Evolutionary conservation across 75 land plant species (phyloP).

Genomic region (Sequoia sempervirens): DNA sequence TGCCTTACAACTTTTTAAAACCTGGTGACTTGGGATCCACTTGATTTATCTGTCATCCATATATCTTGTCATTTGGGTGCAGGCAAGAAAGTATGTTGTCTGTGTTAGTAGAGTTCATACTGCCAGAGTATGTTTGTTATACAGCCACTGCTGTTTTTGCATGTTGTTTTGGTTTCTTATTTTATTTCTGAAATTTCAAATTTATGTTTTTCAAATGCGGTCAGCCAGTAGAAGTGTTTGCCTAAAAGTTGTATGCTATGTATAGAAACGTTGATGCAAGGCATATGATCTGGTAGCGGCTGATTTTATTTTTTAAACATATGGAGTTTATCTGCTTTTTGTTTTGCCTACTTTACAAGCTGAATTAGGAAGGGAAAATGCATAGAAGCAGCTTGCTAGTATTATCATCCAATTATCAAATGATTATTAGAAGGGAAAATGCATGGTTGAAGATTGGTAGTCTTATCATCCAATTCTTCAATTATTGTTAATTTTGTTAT

Average conservation of each 20-base stretch:
- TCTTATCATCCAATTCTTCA: no score
- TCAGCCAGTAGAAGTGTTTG: background rate
- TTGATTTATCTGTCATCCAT: background rate
- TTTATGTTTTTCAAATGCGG: background rate
- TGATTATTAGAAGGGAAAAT: background rate
- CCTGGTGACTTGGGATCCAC: background rate
- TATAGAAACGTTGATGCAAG: background rate
- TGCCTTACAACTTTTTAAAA: no score
- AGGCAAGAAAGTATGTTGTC: background rate
- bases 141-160: background rate
- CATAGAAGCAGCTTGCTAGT: background rate
- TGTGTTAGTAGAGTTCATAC: background rate
- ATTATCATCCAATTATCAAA: no score
- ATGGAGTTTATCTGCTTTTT: background rate
- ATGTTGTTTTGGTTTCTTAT: background rate
- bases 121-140: background rate
- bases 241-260: background rate
- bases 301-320: no score
- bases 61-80: background rate
- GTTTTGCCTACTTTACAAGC: background rate
- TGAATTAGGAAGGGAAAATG: background rate
- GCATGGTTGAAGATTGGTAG: background rate
- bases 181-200: background rate
- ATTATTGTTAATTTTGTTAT: no score
- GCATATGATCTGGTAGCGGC: background rate